phyloP scores from a whole-genome alignment of 768 basidiomycete genomes.

The Boletus barrowsii region DNA sequence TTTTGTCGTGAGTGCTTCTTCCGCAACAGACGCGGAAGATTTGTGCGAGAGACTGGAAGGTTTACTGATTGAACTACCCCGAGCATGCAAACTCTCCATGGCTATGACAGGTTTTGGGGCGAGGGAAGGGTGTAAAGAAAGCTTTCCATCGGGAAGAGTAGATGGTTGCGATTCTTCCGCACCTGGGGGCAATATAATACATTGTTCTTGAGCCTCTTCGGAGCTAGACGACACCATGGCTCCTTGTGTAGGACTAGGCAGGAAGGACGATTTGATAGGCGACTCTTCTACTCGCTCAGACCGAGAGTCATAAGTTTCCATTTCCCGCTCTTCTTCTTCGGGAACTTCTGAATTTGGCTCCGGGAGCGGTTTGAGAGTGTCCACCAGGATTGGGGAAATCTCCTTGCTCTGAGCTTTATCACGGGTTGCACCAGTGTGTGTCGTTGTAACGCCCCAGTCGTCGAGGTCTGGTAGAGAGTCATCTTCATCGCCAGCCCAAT shows the following conservation, averaged over 20 bases:
- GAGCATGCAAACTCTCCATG: conserved; percentile 13
- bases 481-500: conserved; percentile 89
- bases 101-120: conserved; percentile 43
- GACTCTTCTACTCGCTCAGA: conserved; percentile 6
- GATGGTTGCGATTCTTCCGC: conserved; percentile 5
- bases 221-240: not conserved
- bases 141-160: conserved; percentile 14
- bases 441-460: conserved; percentile 74
- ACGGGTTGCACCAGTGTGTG: conserved; percentile 25
- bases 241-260: conserved; percentile 4
- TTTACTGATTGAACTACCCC: conserved; percentile 14
- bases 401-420: conserved; percentile 35
- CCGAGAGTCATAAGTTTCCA: conserved; percentile 17
- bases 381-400: conserved; percentile 69
- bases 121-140: conserved; percentile 44
- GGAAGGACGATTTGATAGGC: conserved; percentile 5
- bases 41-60: conserved; percentile 14
- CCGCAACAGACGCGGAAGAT: conserved; percentile 1
- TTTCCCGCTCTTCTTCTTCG: conserved; percentile 20
- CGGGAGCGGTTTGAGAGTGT: conserved; percentile 59
- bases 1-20: conserved; percentile 13
- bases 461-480: conserved; percentile 76
- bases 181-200: conserved; percentile 10
- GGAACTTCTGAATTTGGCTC: conserved; percentile 36
- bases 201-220: conserved; percentile 17